Base-by-base conservation (phyloP, 768 basidiomycete species). In the Mycena capillaripes region DNA sequence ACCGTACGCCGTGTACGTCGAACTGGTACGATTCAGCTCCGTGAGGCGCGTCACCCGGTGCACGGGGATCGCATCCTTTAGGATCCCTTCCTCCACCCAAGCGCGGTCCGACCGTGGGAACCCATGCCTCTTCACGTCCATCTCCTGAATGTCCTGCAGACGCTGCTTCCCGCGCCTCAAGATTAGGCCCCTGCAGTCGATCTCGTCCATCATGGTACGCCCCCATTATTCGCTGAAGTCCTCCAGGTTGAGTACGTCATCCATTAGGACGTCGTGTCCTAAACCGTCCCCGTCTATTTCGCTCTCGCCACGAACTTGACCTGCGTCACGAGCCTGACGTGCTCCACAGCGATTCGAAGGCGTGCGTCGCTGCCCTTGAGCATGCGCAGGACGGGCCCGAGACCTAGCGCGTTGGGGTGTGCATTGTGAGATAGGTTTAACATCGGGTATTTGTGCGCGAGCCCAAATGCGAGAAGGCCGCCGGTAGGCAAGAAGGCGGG, bases 361-460 rank as follows among this genome's bases (percentile, higher is more conserved):
- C 64, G 46, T 17, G 64, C 64, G 48, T 66, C 65, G 65, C 65
- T 42, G 17, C 64, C 64, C 27, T 65, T 71, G 46, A 71, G 70
- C 25, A 66, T 1, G 29, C 23, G 53, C 27, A 71, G 70, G 27
- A 71, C 34, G 16, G 27, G 36, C 32, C 29, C 34, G 17, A 67
- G 38, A 9, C 7, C 34, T 25, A 19, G 53, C 30, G 8, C 6
- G 36, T 3, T 19, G 8, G 44, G 38, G 17, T 6, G 30, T 12
- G 62, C 36, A 2, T 21, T n/a, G 4, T 19, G 25, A 11, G 64
- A 38, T 30, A 27, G 56, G 12, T 29, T 6, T 3, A 58, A 58
- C 58, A 71, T 66, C 25, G 70, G 70, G 58, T 71, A 71, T 44
- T 71, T 34, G 52, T 71, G 64, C 14, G 70, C 19, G 38, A 71